phyloP scores from a whole-genome alignment of 192 early-diverging fungal species.

The Dispira simplex region DNA sequence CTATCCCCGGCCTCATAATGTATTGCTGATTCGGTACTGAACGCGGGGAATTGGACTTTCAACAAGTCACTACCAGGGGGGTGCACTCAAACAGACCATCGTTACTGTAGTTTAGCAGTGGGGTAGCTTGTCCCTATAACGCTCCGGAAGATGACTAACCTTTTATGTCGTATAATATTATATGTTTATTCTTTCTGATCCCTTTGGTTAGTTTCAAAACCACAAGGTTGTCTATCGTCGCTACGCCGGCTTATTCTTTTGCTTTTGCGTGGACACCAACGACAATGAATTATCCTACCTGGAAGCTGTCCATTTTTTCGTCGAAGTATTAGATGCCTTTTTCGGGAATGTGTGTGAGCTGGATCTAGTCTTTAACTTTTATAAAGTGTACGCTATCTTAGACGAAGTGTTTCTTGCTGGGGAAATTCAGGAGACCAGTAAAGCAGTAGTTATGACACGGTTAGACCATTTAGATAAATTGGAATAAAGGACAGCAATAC shows the following conservation, averaged over 20 bases:
- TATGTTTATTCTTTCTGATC: background rate
- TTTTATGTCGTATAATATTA: no score
- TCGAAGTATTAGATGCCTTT: constrained; percentile 95
- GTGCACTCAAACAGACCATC: no score
- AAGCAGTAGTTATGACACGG: constrained; percentile 52
- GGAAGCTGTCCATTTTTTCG: constrained; percentile 98
- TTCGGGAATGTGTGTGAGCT: constrained; percentile 98
- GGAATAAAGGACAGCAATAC: constrained; percentile 22
- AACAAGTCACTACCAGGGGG: no score
- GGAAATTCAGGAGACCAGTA: constrained; percentile 95
- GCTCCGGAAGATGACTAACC: no score
- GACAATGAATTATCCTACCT: constrained; percentile 94
- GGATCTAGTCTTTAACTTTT: constrained; percentile 97
- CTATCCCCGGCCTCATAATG: no score
- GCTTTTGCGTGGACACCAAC: constrained; percentile 96
- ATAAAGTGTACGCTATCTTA: constrained; percentile 91
- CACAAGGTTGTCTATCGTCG: constrained; percentile 97
- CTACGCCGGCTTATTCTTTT: constrained; percentile 98
- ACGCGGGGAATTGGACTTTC: no score
- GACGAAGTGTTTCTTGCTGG: constrained; percentile 98
- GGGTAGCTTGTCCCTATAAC: no score
- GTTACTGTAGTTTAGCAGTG: no score
- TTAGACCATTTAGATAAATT: constrained; percentile 63
- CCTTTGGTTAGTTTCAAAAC: constrained; percentile 64
- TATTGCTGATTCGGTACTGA: no score